These are phyloP conservation scores for Calonectria naviculata DNA, from an alignment of 2,329 filamentous ascomycete genomes.

Conservation along the genomic window DNA sequence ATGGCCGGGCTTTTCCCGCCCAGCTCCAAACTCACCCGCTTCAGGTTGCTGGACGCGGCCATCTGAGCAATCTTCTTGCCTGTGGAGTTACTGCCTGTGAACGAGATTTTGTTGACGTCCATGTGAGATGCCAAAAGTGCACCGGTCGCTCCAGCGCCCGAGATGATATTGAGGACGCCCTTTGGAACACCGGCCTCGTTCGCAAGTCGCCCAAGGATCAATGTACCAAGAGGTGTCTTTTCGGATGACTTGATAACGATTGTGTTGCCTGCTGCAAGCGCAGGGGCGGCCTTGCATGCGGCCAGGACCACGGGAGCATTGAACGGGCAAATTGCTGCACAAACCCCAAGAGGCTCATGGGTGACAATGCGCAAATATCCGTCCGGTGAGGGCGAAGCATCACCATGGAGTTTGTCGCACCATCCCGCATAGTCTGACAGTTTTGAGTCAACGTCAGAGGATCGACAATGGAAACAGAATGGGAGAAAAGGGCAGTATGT, in stretches of 20 bases:
- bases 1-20: constrained; percentile 1
- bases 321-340: neutral
- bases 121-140: neutral
- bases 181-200: neutral
- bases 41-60: neutral
- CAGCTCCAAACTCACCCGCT: neutral
- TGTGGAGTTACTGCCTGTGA: neutral
- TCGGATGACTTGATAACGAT: neutral
- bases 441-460: neutral
- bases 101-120: neutral
- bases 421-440: neutral
- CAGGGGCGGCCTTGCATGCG: neutral
- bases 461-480: neutral
- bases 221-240: neutral
- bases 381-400: neutral
- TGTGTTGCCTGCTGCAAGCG: neutral
- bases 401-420: neutral
- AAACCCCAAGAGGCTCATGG: neutral
- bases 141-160: neutral
- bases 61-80: neutral
- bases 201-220: neutral
- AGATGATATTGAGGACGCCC: neutral
- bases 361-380: neutral
- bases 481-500: too few species aligned
- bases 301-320: neutral